Conservation (phyloP, 306 rosid genomes). For the Canavalia ensiformis region DNA sequence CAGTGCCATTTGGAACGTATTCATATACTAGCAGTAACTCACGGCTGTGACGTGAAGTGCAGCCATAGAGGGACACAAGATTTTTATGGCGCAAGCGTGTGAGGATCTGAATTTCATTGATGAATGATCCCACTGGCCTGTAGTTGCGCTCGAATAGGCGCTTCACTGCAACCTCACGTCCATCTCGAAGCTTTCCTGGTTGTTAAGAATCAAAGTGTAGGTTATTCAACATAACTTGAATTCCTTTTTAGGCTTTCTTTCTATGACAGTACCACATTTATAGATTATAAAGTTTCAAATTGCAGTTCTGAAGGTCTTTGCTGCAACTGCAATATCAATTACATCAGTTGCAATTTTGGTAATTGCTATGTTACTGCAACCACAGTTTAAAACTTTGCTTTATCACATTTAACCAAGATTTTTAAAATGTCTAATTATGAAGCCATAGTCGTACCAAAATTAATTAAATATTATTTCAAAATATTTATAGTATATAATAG, state of each 20-base stretch:
- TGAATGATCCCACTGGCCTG: slow-evolving; percentile 63
- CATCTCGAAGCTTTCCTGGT: slow-evolving; percentile 69
- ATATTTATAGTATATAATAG: no score
- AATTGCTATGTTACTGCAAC: no score
- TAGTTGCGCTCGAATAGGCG: slow-evolving; percentile 64
- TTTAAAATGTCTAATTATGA: no score
- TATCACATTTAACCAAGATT: no score
- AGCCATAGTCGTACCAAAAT: no score
- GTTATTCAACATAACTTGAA: slow-evolving; percentile 12
- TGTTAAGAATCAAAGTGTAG: not conserved
- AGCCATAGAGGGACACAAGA: slow-evolving; percentile 73
- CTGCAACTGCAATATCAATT: no score
- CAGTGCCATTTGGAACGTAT: slow-evolving; percentile 59
- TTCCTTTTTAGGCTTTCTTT: not conserved
- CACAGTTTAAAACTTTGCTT: no score
- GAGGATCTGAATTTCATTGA: slow-evolving; percentile 69
- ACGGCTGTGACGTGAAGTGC: slow-evolving; percentile 66
- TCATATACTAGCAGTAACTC: slow-evolving; percentile 51
- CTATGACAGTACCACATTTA: not conserved
- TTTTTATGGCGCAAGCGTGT: slow-evolving; percentile 61
- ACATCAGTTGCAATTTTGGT: no score
- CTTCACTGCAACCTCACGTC: slow-evolving; percentile 82
- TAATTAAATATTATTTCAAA: no score
- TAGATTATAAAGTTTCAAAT: not conserved
- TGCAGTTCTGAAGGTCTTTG: no score